phyloP scores from a whole-genome alignment of 345 rosid species.

The Eucalyptus sp. region DNA sequence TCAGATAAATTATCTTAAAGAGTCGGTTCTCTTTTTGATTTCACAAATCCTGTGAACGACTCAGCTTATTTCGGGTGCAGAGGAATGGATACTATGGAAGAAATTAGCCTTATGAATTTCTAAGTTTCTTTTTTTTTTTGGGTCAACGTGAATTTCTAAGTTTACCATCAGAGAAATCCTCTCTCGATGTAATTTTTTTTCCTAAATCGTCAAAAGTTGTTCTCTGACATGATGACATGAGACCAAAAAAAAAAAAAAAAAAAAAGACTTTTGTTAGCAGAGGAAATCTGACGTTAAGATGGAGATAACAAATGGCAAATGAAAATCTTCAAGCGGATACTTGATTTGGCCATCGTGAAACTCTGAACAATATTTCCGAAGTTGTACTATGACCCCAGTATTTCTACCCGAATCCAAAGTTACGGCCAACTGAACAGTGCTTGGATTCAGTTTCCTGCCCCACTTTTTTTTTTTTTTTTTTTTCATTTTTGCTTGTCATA shows the following conservation, averaged over 20 bases:
- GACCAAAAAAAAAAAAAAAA: neutral
- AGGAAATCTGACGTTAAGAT: neutral
- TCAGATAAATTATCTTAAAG: neutral
- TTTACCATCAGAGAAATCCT: neutral
- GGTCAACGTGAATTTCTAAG: neutral
- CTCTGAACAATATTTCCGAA: neutral
- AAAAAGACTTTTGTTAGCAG: neutral
- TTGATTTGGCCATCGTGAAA: neutral
- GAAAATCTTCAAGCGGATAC: neutral
- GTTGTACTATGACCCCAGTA: neutral
- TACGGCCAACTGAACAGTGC: neutral
- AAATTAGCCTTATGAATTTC: neutral
- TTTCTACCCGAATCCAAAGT: neutral
- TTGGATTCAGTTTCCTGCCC: neutral
- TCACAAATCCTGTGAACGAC: neutral
- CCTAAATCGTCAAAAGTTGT: neutral
- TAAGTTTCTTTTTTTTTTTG: neutral
- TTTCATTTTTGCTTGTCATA: neutral
- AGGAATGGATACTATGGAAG: neutral
- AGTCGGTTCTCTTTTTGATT: neutral
- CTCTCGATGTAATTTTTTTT: neutral
- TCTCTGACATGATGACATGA: neutral
- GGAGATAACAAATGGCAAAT: neutral
- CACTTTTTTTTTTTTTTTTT: neutral
- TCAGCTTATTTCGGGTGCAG: neutral